A percentile compares a stretch with the other conserved stretches of the same genome.
Conservation (phyloP, 495 filamentous ascomycete species). For the Hypoxylon fuscum region DNA sequence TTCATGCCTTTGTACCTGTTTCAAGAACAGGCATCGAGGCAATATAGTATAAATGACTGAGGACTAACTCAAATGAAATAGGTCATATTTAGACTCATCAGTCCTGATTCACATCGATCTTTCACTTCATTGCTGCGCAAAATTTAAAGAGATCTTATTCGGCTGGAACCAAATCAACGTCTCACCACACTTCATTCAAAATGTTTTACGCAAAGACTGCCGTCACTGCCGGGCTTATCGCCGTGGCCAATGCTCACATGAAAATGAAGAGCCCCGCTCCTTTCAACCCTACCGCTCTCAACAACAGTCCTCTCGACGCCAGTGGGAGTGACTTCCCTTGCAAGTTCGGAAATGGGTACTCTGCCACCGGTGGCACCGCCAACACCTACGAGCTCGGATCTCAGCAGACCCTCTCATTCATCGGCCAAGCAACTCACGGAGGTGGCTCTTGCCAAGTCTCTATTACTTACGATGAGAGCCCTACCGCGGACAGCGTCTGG, state of each 20-base stretch:
- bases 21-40: conserved; percentile 5
- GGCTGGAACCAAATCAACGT: conserved; percentile 48
- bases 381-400: conserved; percentile 66
- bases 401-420: conserved; percentile 63
- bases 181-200: conserved; percentile 36
- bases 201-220: conserved; percentile 54
- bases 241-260: conserved; percentile 74
- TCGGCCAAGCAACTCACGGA: conserved; percentile 75
- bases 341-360: conserved; percentile 62
- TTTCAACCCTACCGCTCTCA: conserved; percentile 60
- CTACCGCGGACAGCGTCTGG: conserved; percentile 67
- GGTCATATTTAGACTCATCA: conserved; percentile 24
- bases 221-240: conserved; percentile 54
- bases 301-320: conserved; percentile 64
- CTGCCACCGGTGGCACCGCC: conserved; percentile 47
- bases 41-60: conserved; percentile 11
- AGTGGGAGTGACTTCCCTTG: conserved; percentile 82
- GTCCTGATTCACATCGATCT: conserved; percentile 31
- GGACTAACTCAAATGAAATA: conserved; percentile 9
- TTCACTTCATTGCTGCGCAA: conserved; percentile 33
- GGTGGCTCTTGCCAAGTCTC: conserved; percentile 90
- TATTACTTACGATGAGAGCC: conserved; percentile 77
- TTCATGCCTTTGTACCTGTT: conserved; percentile 9
- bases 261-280: conserved; percentile 75
- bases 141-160: conserved; percentile 38